Evolutionary conservation across 257 asterid species (phyloP).

Genomic region (Henckelia pumila): DNA sequence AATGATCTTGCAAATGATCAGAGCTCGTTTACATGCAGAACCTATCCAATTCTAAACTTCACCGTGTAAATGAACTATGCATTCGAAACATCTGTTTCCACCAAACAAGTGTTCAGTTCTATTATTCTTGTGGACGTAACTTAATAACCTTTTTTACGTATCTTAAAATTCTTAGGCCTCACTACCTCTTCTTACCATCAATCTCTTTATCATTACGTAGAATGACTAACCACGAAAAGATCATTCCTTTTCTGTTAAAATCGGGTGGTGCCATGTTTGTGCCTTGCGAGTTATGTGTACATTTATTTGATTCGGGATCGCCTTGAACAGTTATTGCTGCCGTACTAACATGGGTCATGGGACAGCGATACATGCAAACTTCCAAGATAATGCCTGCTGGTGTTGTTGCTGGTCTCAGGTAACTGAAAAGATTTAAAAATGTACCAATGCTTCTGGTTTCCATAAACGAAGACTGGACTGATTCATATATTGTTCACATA

Average conservation of each 20-base stretch:
- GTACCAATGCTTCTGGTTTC: background rate
- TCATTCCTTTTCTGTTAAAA: background rate
- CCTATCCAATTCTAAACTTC: background rate
- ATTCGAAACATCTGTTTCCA: background rate
- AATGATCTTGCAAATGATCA: background rate
- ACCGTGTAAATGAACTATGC: background rate
- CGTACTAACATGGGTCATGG: conserved; percentile 71
- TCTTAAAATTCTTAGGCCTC: too few species aligned
- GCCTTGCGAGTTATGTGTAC: background rate
- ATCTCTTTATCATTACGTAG: too few species aligned
- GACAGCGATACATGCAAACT: conserved; percentile 70
- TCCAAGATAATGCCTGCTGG: conserved; percentile 98
- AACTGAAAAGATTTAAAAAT: conserved; percentile 16
- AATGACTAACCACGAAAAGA: too few species aligned
- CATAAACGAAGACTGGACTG: background rate
- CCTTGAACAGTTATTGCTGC: conserved; percentile 66
- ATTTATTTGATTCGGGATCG: conserved; percentile 7
- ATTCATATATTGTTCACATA: background rate
- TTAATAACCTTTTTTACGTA: too few species aligned
- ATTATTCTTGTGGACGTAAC: background rate
- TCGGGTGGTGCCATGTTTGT: background rate
- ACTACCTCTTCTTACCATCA: background rate
- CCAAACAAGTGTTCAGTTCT: background rate
- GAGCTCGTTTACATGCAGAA: background rate
- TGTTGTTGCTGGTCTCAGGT: conserved; percentile 91